phyloP scores from a whole-genome alignment of 768 basidiomycete species.

The Hygrophoropsis aurantiaca region DNA sequence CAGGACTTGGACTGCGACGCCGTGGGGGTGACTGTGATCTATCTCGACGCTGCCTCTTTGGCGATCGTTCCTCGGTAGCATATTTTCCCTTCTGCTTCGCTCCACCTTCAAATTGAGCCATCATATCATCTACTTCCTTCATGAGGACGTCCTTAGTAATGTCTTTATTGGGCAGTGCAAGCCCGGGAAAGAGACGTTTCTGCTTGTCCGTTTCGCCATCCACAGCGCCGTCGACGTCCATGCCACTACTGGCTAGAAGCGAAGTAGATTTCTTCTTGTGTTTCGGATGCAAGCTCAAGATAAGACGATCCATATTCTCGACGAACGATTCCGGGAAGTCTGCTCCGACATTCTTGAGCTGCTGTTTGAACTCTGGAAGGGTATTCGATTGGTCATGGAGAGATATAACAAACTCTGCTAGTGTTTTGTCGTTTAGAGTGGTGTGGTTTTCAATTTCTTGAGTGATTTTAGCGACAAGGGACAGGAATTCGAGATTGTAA shows the following conservation, averaged over 20 bases:
- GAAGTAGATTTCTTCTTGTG: conserved; percentile 70
- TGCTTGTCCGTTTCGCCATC: conserved; percentile 67
- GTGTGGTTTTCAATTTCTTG: conserved; percentile 91
- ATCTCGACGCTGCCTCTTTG: conserved; percentile 62
- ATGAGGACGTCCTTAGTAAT: conserved; percentile 77
- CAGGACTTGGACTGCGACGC: conserved; percentile 59
- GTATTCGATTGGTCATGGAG: conserved; percentile 85
- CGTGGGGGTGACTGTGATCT: conserved; percentile 46
- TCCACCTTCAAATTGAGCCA: conserved; percentile 68
- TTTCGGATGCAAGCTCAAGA: conserved; percentile 93
- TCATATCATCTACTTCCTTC: conserved; percentile 87
- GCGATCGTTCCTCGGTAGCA: conserved; percentile 41
- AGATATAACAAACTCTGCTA: conserved; percentile 92
- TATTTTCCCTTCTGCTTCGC: conserved; percentile 59
- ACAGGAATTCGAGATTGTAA: conserved; percentile 91
- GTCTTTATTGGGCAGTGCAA: conserved; percentile 76
- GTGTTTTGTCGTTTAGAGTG: conserved; percentile 83
- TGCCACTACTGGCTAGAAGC: conserved; percentile 36
- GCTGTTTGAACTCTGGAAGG: conserved; percentile 76
- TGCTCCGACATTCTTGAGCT: conserved; percentile 74
- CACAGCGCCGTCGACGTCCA: conserved; percentile 28
- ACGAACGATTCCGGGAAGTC: conserved; percentile 89
- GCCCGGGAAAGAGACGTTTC: conserved; percentile 86
- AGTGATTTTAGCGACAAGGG: conserved; percentile 86
- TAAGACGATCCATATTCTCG: conserved; percentile 91